Base-by-base conservation (phyloP, 2,329 filamentous ascomycete genomes). In the Lecanosticta acicola region DNA sequence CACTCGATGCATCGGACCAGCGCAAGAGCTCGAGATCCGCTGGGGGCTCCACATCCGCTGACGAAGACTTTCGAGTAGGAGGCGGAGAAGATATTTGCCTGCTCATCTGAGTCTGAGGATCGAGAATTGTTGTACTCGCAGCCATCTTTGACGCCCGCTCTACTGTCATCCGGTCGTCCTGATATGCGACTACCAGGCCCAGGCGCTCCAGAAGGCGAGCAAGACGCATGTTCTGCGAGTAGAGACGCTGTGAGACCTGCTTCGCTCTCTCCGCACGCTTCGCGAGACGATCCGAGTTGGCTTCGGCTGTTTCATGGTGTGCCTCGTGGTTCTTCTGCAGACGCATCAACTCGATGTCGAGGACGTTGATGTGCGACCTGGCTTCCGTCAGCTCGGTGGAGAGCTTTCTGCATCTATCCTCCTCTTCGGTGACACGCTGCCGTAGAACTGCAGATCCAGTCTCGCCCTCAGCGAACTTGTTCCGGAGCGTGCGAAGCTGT, bases 171-270 rank as follows among this genome's bases (percentile, higher is more conserved):
- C 75, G 75, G 14, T 60, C 59, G 33, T 84, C 81, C 51, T 88
- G 81, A 26, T 87, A 81, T 2, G 81, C 80, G 13, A 97, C 78
- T 0, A 84, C 81, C 62, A 93, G 95, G 10, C 91, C 91, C 3
- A 97, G 75, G 21, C 88, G 80, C 62, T 97, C 90, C 0, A 98
- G 74, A 39, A 98, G 79, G 41, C 84, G 81, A 48, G 80, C 79
- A n/a, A 96, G 74, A 18, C 87, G 83, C 56, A 94, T 86, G 51
- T 93, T 90, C 51, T 95, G 87, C 1, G 81, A 77, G 63, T 87
- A 94, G 3, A 96, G 74, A 45, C 83, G 81, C 59, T 89, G 85
- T 1, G 89, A 94, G 10, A 97, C 72, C 53, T 96, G 87, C 63
- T 87, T 88, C 3, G 87, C 83, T 51, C 83, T 83, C 42, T 75